Evolutionary conservation across 2,329 filamentous ascomycete species (phyloP), one percentile per base, ranked within the genome.

Genomic region (Aspergillus neoniger): DNA sequence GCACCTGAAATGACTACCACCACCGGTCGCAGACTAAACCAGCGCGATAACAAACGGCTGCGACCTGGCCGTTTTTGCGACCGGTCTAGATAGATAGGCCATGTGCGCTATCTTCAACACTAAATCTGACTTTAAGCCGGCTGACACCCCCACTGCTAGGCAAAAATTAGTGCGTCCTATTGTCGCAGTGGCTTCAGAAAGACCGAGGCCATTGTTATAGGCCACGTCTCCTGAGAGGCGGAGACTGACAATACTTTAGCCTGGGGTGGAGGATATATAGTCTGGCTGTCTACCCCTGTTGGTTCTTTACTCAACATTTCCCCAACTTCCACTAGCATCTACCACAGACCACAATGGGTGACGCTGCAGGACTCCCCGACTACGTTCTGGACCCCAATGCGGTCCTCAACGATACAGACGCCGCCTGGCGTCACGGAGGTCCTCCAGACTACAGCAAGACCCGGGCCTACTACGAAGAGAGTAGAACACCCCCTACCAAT

Each of bases 381-480:
- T 88, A 86, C 65, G 77, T 87, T 57, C 78, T 82, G 17, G 81
- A 85, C 63, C 81, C 84, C 0, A 82, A 88, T 70, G 85, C 85
- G 23, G 83, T 86, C 49, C 77, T 86, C 54, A 79, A 81, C 55
- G 84, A 87, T 64, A 67, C 71, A 51, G 72, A 81, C 10, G 83
- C 82, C 10, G 77, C 80, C 57, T 89, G 87, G 87, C 79, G 87
- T 49, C 84, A 88, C 72, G 85, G 85, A 9, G 74, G 75, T 57
- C 80, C 84, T 43, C 87, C 87, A 1, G 86, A 89, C 69, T 90
- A 90, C 72, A 81, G 80, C 39, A 87, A 86, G 69, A 89, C 87
- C 2, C 79, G 87, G 39, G 81, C 82, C 59, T 80, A 86, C 47
- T 89, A 81, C 71, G 76, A 79, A 63, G 78, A 86, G 68, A 85